Evolutionary conservation across 495 filamentous ascomycete genomes (phyloP).

Genomic region (Bathelium albidoporum): DNA sequence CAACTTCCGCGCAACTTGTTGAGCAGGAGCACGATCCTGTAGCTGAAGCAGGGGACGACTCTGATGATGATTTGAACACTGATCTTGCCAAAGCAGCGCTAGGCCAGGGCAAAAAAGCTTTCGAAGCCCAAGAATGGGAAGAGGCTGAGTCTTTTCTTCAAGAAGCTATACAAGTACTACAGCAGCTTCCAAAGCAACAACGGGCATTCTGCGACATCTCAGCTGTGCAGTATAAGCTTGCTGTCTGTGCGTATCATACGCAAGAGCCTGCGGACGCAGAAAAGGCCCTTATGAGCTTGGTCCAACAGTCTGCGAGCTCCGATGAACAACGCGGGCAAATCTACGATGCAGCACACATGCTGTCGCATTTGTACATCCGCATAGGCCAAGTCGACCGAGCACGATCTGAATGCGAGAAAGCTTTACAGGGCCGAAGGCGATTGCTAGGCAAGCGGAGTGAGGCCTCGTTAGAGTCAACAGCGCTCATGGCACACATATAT

Average conservation of each 20-base stretch:
- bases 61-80: slow-evolving; percentile 19
- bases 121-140: slow-evolving; percentile 24
- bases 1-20: slow-evolving; percentile 16
- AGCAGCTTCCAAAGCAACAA: slow-evolving; percentile 23
- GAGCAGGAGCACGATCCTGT: slow-evolving; percentile 14
- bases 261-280: slow-evolving; percentile 22
- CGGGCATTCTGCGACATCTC: slow-evolving; percentile 24
- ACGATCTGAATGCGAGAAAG: slow-evolving; percentile 17
- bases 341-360: slow-evolving; percentile 11
- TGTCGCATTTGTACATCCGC: slow-evolving; percentile 16
- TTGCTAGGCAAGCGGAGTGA: slow-evolving; percentile 15
- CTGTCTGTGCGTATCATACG: slow-evolving; percentile 26
- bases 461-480: slow-evolving; percentile 16
- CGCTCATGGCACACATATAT: slow-evolving; percentile 19
- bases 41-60: slow-evolving; percentile 10
- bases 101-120: slow-evolving; percentile 22
- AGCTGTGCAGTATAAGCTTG: slow-evolving; percentile 24
- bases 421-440: slow-evolving; percentile 13
- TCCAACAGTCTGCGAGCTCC: slow-evolving; percentile 15
- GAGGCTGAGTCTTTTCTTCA: slow-evolving; percentile 26
- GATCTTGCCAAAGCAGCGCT: slow-evolving; percentile 26
- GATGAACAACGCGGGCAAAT: slow-evolving; percentile 12
- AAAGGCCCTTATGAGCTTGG: slow-evolving; percentile 16
- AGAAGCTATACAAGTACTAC: slow-evolving; percentile 23
- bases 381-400: slow-evolving; percentile 15